Percentiles rank a stretch among this genome's conserved stretches.
phyloP scores from a whole-genome alignment of 23 red algal species.

The Gracilaria gracilis region DNA sequence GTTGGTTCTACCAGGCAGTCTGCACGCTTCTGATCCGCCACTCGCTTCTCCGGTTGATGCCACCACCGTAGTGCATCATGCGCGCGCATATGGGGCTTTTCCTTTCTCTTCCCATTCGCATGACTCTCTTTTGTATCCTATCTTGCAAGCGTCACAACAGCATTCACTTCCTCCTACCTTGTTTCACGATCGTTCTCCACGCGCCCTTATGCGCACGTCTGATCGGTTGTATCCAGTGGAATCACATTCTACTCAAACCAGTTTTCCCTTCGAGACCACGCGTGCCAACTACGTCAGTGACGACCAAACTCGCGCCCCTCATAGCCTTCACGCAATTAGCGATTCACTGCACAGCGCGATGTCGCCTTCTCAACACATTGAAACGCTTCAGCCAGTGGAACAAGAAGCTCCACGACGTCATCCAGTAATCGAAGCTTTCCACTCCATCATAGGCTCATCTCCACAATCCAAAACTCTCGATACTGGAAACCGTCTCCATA shows the following conservation, averaged over 20 bases:
- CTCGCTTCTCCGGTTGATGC: background rate
- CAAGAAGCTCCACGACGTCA: background rate
- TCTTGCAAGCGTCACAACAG: background rate
- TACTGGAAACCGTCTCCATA: background rate
- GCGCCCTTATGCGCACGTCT: background rate
- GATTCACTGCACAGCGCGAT: background rate
- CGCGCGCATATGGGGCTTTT: background rate
- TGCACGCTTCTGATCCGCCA: constrained; percentile 16
- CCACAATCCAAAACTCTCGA: background rate
- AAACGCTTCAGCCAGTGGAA: background rate
- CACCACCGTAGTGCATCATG: background rate
- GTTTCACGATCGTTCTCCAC: background rate
- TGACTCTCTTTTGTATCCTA: background rate
- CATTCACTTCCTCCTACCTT: background rate
- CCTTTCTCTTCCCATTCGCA: background rate
- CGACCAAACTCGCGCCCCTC: background rate
- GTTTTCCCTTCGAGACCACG: background rate
- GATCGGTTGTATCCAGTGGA: constrained; percentile 1
- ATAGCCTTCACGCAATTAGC: background rate
- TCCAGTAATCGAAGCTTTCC: background rate
- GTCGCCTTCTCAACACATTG: background rate
- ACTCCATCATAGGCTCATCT: background rate
- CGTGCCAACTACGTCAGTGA: background rate
- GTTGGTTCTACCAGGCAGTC: constrained; percentile 2
- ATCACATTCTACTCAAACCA: background rate